phyloP scores from a whole-genome alignment of 1,139 yeast genomes.

The Candida anutae region DNA sequence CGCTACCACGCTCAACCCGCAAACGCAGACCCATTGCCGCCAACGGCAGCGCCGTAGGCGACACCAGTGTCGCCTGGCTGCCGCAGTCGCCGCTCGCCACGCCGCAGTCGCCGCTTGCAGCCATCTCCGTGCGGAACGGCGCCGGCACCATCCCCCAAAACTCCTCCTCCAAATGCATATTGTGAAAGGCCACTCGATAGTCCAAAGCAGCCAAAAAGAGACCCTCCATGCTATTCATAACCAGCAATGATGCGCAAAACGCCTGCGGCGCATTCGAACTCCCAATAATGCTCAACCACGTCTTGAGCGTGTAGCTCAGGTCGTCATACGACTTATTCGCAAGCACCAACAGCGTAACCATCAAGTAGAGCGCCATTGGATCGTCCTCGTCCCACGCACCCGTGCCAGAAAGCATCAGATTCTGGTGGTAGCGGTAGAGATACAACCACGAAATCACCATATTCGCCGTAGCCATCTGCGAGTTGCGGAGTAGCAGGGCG shows the following conservation, averaged over 20 bases:
- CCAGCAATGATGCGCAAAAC: slow-evolving; percentile 7
- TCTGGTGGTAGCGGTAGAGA: slow-evolving; percentile 18
- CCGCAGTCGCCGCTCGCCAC: too few species aligned
- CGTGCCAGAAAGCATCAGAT: slow-evolving; percentile 6
- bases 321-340: slow-evolving; percentile 45
- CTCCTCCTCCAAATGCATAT: slow-evolving; percentile 12
- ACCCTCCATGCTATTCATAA: slow-evolving; percentile 22
- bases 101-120: background rate
- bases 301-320: slow-evolving; percentile 44
- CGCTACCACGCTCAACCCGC: too few species aligned
- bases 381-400: slow-evolving; percentile 10
- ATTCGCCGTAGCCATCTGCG: slow-evolving; percentile 24
- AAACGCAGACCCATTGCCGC: too few species aligned
- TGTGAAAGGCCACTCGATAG: slow-evolving; percentile 21
- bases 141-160: slow-evolving; percentile 16
- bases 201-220: slow-evolving; percentile 23
- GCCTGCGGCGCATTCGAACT: slow-evolving; percentile 6
- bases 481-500: slow-evolving; percentile 15
- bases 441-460: slow-evolving; percentile 25
- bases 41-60: background rate
- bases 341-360: slow-evolving; percentile 31
- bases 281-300: slow-evolving; percentile 31
- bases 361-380: slow-evolving; percentile 17
- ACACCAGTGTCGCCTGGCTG: background rate
- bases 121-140: background rate